A percentile compares a stretch with the other conserved stretches of the same genome.
These are phyloP conservation scores for Penicillium ochrochloron DNA, from an alignment of 495 filamentous ascomycete species.

Conservation along the genomic window DNA sequence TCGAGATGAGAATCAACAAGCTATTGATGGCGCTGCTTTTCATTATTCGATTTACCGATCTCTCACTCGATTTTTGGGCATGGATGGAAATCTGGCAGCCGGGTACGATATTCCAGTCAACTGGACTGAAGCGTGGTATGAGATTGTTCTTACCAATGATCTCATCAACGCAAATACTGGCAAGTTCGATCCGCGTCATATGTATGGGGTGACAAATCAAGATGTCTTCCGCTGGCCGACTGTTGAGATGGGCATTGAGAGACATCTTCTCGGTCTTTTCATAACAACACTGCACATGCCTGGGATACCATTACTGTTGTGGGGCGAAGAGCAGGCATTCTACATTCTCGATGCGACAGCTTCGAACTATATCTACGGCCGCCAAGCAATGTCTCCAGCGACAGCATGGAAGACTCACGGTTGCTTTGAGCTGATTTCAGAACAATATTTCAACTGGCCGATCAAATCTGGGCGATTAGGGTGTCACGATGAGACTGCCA, in stretches of 20 bases:
- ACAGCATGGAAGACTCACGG: slow-evolving; percentile 73
- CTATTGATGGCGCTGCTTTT: slow-evolving; percentile 69
- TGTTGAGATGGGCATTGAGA: slow-evolving; percentile 64
- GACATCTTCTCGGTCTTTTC: slow-evolving; percentile 64
- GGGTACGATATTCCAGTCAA: slow-evolving; percentile 63
- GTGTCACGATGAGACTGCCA: slow-evolving; percentile 62
- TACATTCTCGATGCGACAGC: slow-evolving; percentile 72
- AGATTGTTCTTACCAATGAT: slow-evolving; percentile 67
- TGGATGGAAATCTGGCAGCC: slow-evolving; percentile 66
- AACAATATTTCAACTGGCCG: slow-evolving; percentile 64
- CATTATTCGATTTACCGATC: slow-evolving; percentile 74
- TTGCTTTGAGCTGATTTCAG: slow-evolving; percentile 62
- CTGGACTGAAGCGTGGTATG: slow-evolving; percentile 66
- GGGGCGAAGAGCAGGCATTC: slow-evolving; percentile 74
- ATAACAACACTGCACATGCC: slow-evolving; percentile 69
- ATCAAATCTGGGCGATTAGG: slow-evolving; percentile 58
- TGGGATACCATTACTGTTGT: slow-evolving; percentile 67
- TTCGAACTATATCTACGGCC: slow-evolving; percentile 71
- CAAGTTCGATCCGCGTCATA: slow-evolving; percentile 70
- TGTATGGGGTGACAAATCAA: slow-evolving; percentile 73
- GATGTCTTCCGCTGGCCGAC: slow-evolving; percentile 78
- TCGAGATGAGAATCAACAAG: slow-evolving; percentile 59
- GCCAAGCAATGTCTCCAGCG: slow-evolving; percentile 67
- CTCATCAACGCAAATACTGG: slow-evolving; percentile 68
- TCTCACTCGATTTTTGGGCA: slow-evolving; percentile 66